phyloP scores from a whole-genome alignment of 148 eudicot species.

The Nyssa sinensis region DNA sequence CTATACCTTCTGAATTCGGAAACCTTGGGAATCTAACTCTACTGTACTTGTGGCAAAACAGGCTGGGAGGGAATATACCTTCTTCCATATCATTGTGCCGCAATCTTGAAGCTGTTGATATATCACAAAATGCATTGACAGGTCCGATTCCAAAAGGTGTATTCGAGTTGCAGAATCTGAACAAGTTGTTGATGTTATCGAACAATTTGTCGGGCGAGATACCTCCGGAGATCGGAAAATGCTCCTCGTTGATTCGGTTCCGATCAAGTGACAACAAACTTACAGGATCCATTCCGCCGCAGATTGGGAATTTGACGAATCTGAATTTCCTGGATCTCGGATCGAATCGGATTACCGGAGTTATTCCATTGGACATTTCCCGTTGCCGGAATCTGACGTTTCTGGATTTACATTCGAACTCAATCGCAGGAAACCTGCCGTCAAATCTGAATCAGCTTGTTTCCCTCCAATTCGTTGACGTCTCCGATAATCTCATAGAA shows the following conservation, averaged over 20 bases:
- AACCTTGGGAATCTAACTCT: constrained; percentile 50
- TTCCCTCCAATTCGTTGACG: constrained; percentile 65
- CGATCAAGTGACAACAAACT: constrained; percentile 63
- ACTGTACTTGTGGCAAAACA: constrained; percentile 80
- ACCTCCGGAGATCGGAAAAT: constrained; percentile 71
- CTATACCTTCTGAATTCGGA: constrained; percentile 72
- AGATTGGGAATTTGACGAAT: constrained; percentile 63
- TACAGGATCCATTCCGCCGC: constrained; percentile 62
- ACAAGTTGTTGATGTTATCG: constrained; percentile 63
- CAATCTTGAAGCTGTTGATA: constrained; percentile 63
- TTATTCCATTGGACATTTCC: constrained; percentile 62
- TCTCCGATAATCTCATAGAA: constrained; percentile 63
- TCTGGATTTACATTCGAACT: constrained; percentile 77
- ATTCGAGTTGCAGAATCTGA: constrained; percentile 59
- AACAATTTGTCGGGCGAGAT: constrained; percentile 73
- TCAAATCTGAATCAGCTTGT: constrained; percentile 40
- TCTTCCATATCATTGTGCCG: constrained; percentile 46
- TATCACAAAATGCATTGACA: constrained; percentile 63
- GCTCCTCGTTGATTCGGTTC: constrained; percentile 66
- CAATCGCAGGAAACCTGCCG: constrained; percentile 63
- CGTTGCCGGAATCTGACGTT: constrained; percentile 77
- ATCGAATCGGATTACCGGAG: constrained; percentile 58
- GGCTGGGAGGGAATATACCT: constrained; percentile 71
- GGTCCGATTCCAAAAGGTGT: constrained; percentile 71
- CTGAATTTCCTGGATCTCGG: constrained; percentile 81